phyloP scores from a whole-genome alignment of 345 rosid genomes.

The Brassica carinata region DNA sequence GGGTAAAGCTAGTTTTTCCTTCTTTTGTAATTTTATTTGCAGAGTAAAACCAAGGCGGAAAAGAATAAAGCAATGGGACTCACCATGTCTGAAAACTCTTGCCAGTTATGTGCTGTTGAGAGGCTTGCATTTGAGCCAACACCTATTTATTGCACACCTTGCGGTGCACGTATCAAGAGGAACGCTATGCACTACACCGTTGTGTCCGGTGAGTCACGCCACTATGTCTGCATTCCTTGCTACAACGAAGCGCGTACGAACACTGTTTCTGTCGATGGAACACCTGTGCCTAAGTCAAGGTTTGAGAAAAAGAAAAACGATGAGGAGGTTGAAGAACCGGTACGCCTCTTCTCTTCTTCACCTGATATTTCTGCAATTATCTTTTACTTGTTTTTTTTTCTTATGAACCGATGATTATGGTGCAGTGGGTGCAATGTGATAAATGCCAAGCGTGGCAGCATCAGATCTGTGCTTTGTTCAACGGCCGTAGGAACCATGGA shows the following conservation, averaged over 20 bases:
- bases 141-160: conserved; percentile 89
- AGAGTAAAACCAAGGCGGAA: conserved; percentile 97
- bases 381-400: not conserved
- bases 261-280: conserved; percentile 72
- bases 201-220: conserved; percentile 88
- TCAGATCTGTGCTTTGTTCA: conserved; percentile 96
- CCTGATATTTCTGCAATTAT: conserved; percentile 1
- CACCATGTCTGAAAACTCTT: conserved; percentile 94
- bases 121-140: conserved; percentile 99
- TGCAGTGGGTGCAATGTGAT: conserved; percentile 99
- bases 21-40: conserved; percentile 32
- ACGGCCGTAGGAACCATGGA: conserved; percentile 95
- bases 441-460: conserved; percentile 99
- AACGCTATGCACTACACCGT: conserved; percentile 92
- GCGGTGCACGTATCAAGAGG: conserved; percentile 97
- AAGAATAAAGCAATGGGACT: conserved; percentile 98
- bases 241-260: conserved; percentile 92
- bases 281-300: conserved; percentile 62
- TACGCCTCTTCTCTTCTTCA: conserved; percentile 42
- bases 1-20: conserved; percentile 15
- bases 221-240: conserved; percentile 93
- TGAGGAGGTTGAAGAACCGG: conserved; percentile 99
- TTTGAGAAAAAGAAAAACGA: conserved; percentile 98
- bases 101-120: conserved; percentile 99
- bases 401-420: conserved; percentile 33